Base-by-base conservation (phyloP, 2,329 filamentous ascomycete genomes). In the Verticillium klebahnii region DNA sequence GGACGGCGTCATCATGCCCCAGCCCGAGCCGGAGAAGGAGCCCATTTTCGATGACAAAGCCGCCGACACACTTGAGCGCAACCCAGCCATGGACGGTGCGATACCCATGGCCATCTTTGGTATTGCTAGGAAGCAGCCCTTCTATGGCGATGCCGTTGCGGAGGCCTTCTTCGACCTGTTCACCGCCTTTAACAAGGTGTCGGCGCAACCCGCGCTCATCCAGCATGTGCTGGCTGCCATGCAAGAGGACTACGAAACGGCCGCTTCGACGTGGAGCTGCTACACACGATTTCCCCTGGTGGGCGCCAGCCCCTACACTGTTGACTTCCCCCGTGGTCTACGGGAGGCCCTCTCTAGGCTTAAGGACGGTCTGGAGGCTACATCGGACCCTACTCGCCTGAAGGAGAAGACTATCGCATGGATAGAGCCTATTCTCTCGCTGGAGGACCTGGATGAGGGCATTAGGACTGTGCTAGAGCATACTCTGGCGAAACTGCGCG, bases 31-130 rank as follows among this genome's bases (percentile, higher is more conserved):
- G 52, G 70, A 71, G 62, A 76, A 75, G 66, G 65, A 75, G 66
- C 82, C 71, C 72, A 82, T 82, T 50, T 78, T 83, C 57, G 74
- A 80, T 66, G 76, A 81, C 61, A 74, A 80, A 61, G 75, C 77
- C 1, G 73, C 76, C 4, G 71, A 76, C 66, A 79, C 80, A 60
- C 78, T 96, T 65, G 81, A 89, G 70, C 87, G 86, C 62, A 94
- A 93, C 57, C 93, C 94, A 4, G 92, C 92, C 11, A 82, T 97
- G 65, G 91, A 90, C 63, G 95, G 95, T n/a, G 95, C 92, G 17
- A 97, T 99, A 67, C 93, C 95, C 2, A 85, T 93, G 61, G 93
- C 94, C 45, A 91, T 99, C 57, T 97, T 97, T 71, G 92, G 97
- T 70, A 87, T 92, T 25, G 89, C 93, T 6, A 87, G 88, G 78